Evolutionary conservation across 345 rosid genomes (phyloP).

Genomic region (Eucalyptus melliodora): DNA sequence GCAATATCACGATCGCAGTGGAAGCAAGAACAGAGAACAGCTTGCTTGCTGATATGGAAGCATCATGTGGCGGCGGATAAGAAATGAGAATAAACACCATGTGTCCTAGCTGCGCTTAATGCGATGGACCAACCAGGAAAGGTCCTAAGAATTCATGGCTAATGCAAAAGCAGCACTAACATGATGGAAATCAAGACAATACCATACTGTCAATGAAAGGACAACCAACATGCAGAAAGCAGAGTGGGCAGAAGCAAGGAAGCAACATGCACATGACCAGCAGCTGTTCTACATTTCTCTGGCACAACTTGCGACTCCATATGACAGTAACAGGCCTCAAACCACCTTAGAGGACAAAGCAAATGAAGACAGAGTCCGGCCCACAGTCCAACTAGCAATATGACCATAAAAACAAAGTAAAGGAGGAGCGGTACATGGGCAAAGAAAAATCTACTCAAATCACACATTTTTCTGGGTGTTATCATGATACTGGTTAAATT

Average conservation of each 20-base stretch:
- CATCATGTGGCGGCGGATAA: neutral
- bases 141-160: neutral
- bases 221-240: neutral
- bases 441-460: neutral
- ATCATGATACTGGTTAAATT: neutral
- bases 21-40: neutral
- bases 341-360: neutral
- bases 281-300: neutral
- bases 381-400: neutral
- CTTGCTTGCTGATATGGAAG: neutral
- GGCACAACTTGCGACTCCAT: neutral
- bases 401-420: neutral
- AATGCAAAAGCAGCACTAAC: neutral
- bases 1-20: neutral
- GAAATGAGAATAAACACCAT: neutral
- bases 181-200: neutral
- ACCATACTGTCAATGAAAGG: neutral
- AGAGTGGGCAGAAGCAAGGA: neutral
- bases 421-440: neutral
- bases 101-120: neutral
- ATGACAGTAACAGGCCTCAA: neutral
- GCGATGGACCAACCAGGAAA: neutral
- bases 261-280: neutral
- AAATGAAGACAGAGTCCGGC: neutral
- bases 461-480: neutral